Conservation (phyloP, 1,284 basidiomycete species). For the Sphaerobolus stellatus region DNA sequence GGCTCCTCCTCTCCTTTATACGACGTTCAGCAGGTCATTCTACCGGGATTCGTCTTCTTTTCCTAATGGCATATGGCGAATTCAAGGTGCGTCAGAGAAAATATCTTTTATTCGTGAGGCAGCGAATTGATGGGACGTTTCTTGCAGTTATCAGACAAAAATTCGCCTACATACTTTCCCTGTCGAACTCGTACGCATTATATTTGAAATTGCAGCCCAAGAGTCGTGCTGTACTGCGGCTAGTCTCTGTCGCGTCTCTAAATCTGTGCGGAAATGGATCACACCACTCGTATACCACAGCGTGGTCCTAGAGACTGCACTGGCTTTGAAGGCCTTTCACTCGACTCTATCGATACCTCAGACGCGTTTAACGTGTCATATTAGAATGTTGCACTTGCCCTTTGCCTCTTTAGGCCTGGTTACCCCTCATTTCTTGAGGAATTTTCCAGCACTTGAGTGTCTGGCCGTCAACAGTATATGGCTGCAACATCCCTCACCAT, state of each 20-base stretch:
- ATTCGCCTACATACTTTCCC: conserved; percentile 3
- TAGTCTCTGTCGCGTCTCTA: conserved; percentile 7
- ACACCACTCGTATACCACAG: conserved; percentile 4
- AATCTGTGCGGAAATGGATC: conserved; percentile 8
- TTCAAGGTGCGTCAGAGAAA: no score
- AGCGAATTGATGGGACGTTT: background rate
- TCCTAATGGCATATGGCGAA: no score
- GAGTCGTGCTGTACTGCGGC: background rate
- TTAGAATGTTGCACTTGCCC: conserved; percentile 1
- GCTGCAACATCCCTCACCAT: background rate
- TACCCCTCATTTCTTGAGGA: background rate
- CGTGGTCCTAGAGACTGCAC: background rate
- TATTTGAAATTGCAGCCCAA: conserved; percentile 10
- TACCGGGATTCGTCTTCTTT: no score
- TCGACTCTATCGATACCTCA: background rate
- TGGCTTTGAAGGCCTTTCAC: background rate
- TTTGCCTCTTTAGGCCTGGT: background rate
- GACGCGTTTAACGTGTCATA: background rate
- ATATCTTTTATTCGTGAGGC: background rate
- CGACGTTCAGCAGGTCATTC: no score
- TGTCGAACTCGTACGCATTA: conserved; percentile 10
- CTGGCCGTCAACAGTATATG: conserved; percentile 1
- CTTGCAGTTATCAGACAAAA: background rate
- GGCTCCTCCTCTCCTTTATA: no score
- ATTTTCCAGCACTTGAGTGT: conserved; percentile 7